phyloP scores from a whole-genome alignment of 192 early-diverging fungal genomes.

The Ambispora gerdemannii region DNA sequence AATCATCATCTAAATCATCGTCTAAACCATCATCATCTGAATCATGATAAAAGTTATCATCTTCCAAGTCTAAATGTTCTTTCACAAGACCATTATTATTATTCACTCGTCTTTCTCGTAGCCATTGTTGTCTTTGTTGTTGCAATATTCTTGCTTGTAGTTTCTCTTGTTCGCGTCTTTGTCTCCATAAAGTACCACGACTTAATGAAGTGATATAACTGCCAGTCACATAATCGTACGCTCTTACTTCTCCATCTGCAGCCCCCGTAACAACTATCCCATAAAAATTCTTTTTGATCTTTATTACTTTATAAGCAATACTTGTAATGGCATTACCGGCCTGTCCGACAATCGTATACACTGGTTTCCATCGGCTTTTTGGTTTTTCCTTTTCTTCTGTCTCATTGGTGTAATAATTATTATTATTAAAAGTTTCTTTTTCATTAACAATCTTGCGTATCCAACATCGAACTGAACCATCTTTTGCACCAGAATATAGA shows the following conservation, averaged over 20 bases:
- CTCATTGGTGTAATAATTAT: background rate
- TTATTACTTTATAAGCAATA: constrained; percentile 16
- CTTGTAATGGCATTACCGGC: constrained; percentile 14
- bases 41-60: background rate
- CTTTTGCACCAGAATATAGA: constrained; percentile 21
- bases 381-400: background rate
- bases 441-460: background rate
- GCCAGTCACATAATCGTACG: constrained; percentile 22
- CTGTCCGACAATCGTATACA: constrained; percentile 20
- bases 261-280: constrained; percentile 24
- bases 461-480: constrained; percentile 29
- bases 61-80: background rate
- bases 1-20: constrained; percentile 2
- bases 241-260: constrained; percentile 22
- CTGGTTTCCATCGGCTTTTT: constrained; percentile 12
- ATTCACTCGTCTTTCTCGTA: constrained; percentile 1
- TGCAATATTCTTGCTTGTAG: background rate
- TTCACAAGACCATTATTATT: background rate
- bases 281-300: constrained; percentile 2
- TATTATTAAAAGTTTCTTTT: constrained; percentile 11
- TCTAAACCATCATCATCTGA: constrained; percentile 6
- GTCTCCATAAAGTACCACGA: background rate
- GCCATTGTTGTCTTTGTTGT: background rate
- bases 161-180: constrained; percentile 2
- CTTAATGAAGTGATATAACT: constrained; percentile 14